Percentiles rank a stretch among this genome's conserved stretches.
phyloP scores from a whole-genome alignment of 306 rosid genomes.

The Lathyrus aphaca region DNA sequence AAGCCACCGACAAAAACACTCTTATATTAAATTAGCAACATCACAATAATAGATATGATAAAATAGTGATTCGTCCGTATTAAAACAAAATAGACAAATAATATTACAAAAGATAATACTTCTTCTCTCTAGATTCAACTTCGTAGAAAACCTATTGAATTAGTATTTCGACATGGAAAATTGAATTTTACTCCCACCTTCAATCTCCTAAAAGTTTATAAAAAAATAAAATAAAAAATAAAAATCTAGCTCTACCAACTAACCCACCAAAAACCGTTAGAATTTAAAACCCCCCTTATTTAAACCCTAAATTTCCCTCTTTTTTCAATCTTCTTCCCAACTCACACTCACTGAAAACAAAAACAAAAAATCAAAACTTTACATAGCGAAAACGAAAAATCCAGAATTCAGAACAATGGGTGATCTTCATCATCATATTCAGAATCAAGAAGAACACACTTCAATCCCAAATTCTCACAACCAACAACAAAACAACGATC shows the following conservation, averaged over 20 bases:
- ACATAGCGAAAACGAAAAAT: neutral
- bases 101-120: too few relatives aligned
- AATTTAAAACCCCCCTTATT: neutral
- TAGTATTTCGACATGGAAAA: too few relatives aligned
- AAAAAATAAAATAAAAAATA: too few relatives aligned
- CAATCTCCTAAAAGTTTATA: too few relatives aligned
- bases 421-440: neutral
- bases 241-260: neutral
- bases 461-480: slow-evolving; percentile 7
- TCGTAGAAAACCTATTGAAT: too few relatives aligned
- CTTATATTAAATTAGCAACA: too few relatives aligned
- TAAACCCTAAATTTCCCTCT: neutral
- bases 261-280: slow-evolving; percentile 34
- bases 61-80: too few relatives aligned
- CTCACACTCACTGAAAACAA: neutral
- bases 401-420: slow-evolving; percentile 1
- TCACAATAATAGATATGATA: too few relatives aligned
- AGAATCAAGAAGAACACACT: neutral
- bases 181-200: too few relatives aligned
- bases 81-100: too few relatives aligned
- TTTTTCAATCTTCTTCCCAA: neutral
- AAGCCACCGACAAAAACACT: too few relatives aligned
- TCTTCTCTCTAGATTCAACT: too few relatives aligned
- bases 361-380: neutral
- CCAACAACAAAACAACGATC: slow-evolving; percentile 25